A percentile compares a stretch with the other conserved stretches of the same genome.
phyloP scores from a whole-genome alignment of 2,329 filamentous ascomycete species.

The Calonectria pseudoturangicola region DNA sequence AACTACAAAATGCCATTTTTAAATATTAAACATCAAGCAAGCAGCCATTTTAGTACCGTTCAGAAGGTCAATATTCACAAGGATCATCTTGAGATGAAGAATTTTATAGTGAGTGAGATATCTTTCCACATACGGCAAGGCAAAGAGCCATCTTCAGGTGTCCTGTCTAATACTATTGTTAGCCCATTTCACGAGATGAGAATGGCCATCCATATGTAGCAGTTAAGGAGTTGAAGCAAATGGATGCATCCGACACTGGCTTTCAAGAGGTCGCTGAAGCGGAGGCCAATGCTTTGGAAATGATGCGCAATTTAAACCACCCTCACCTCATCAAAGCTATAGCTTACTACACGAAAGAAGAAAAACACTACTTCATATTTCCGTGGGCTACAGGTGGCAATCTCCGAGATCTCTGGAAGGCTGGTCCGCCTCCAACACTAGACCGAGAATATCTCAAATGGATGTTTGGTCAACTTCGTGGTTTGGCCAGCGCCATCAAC shows the following conservation, averaged over 20 bases:
- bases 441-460: constrained; percentile 21
- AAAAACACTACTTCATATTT: constrained; percentile 39
- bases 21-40: not conserved
- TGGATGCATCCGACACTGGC: constrained; percentile 31
- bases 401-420: constrained; percentile 42
- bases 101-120: not conserved
- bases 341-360: constrained; percentile 30
- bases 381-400: constrained; percentile 45
- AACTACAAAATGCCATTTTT: constrained; percentile 33
- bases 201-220: constrained; percentile 17
- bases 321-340: constrained; percentile 40
- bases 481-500: constrained; percentile 38
- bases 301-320: constrained; percentile 33
- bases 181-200: not conserved
- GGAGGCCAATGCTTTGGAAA: constrained; percentile 28
- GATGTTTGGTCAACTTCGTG: constrained; percentile 40
- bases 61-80: constrained; percentile 33
- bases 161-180: not conserved
- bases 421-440: not conserved
- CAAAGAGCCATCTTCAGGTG: too few species aligned
- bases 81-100: constrained; percentile 25
- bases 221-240: constrained; percentile 39
- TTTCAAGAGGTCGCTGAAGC: constrained; percentile 12
- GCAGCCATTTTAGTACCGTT: constrained; percentile 43
- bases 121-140: too few species aligned